Evolutionary conservation across 495 filamentous ascomycete species (phyloP).

Genomic region (Aspergillus sclerotiicarbonarius): DNA sequence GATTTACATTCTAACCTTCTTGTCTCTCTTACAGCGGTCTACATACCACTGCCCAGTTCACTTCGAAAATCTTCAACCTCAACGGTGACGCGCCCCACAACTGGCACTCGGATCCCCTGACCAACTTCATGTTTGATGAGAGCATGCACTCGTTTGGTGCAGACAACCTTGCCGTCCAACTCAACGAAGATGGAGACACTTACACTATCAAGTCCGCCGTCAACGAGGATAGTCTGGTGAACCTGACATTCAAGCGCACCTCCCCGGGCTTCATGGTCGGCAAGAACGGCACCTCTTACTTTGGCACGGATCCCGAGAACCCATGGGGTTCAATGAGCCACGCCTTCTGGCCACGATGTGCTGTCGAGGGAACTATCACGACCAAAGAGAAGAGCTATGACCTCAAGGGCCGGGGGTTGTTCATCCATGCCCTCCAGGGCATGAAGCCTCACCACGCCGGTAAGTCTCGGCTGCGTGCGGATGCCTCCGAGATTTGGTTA

Average conservation of each 20-base stretch:
- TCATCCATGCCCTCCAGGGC: conserved; percentile 82
- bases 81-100: conserved; percentile 63
- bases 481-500: conserved; percentile 9
- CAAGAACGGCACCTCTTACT: conserved; percentile 80
- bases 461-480: conserved; percentile 32
- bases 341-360: conserved; percentile 86
- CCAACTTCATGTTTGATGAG: conserved; percentile 78
- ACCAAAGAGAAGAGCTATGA: conserved; percentile 82
- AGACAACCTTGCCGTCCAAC: conserved; percentile 73
- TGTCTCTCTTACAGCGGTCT: conserved; percentile 61
- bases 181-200: conserved; percentile 76
- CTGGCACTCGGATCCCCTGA: conserved; percentile 77
- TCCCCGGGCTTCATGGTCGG: conserved; percentile 84
- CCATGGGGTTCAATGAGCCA: conserved; percentile 95
- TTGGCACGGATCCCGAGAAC: conserved; percentile 75
- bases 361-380: conserved; percentile 75
- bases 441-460: conserved; percentile 99
- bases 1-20: conserved; percentile 8
- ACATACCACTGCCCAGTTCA: conserved; percentile 87
- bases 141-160: conserved; percentile 79
- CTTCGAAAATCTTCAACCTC: conserved; percentile 82
- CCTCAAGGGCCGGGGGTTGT: conserved; percentile 73
- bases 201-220: conserved; percentile 84
- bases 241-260: conserved; percentile 71
- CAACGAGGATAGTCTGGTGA: conserved; percentile 73